Evolutionary conservation across 352 stramenopile species (phyloP).

Genomic region (Phytophthora nicotianae): DNA sequence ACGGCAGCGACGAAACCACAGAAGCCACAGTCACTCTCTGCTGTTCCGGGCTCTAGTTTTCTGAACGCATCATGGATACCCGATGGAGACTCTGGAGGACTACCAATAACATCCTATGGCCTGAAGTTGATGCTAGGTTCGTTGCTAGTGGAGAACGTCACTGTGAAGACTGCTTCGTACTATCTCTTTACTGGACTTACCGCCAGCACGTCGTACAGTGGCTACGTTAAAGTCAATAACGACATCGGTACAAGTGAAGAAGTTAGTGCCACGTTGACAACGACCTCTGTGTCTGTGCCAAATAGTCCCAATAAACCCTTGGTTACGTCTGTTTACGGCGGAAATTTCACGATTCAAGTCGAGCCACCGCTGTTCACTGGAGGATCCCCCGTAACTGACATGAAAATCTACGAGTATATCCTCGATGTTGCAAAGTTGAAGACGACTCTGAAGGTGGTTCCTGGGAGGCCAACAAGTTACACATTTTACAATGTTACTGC

Average conservation of each 20-base stretch:
- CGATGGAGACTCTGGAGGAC: slow-evolving; percentile 51
- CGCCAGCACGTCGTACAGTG: slow-evolving; percentile 38
- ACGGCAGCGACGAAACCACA: slow-evolving; percentile 42
- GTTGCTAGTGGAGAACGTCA: slow-evolving; percentile 16
- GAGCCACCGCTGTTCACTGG: slow-evolving; percentile 45
- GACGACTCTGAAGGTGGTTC: slow-evolving; percentile 24
- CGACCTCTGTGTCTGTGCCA: slow-evolving; percentile 23
- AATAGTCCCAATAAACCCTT: slow-evolving; percentile 33
- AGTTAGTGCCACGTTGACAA: slow-evolving; percentile 29
- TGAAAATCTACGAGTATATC: slow-evolving; percentile 51
- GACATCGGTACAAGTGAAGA: slow-evolving; percentile 36
- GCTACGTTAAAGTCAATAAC: slow-evolving; percentile 43
- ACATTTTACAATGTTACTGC: slow-evolving; percentile 38
- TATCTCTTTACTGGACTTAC: slow-evolving; percentile 48
- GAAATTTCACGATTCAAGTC: slow-evolving; percentile 65
- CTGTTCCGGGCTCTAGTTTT: slow-evolving; percentile 35
- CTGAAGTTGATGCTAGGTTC: slow-evolving; percentile 34
- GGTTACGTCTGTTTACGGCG: slow-evolving; percentile 48
- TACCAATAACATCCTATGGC: slow-evolving; percentile 45
- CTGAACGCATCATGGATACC: slow-evolving; percentile 45
- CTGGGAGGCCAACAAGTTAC: slow-evolving; percentile 12
- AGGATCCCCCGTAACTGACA: slow-evolving; percentile 35
- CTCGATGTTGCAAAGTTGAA: slow-evolving; percentile 25
- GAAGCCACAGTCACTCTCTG: slow-evolving; percentile 17
- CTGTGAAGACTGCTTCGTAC: slow-evolving; percentile 17